phyloP scores from a whole-genome alignment of 2,329 filamentous ascomycete genomes.

The Colletotrichum horii region DNA sequence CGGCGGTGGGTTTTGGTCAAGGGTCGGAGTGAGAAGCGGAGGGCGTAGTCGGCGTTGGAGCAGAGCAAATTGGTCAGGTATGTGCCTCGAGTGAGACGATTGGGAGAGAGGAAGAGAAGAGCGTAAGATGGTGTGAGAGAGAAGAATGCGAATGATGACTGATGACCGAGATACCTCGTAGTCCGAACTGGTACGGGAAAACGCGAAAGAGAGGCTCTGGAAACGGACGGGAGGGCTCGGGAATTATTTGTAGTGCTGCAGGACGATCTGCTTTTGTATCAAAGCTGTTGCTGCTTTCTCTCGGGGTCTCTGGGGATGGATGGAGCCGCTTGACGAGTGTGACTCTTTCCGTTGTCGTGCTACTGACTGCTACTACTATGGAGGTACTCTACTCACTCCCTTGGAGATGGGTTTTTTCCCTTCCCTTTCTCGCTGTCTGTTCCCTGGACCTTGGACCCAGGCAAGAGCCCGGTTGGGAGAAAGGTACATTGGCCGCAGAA shows the following conservation, averaged over 20 bases:
- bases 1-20: neutral
- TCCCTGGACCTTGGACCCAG: neutral
- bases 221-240: neutral
- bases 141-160: neutral
- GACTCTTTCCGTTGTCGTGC: constrained; percentile 24
- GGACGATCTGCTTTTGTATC: constrained; percentile 3
- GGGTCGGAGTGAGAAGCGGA: neutral
- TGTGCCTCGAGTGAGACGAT: neutral
- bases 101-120: neutral
- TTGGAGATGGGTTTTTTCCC: neutral
- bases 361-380: neutral
- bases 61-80: neutral
- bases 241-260: constrained; percentile 13
- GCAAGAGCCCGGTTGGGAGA: neutral
- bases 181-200: neutral
- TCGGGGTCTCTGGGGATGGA: neutral
- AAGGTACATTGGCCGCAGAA: neutral
- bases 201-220: neutral
- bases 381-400: neutral
- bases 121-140: neutral
- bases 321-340: constrained; percentile 17
- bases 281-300: neutral
- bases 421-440: neutral
- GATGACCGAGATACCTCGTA: neutral
- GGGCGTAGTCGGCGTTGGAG: neutral